Evolutionary conservation across 1,284 basidiomycete species (phyloP), one percentile per base, ranked within the genome.

Genomic region (Austroboletus niveus): DNA sequence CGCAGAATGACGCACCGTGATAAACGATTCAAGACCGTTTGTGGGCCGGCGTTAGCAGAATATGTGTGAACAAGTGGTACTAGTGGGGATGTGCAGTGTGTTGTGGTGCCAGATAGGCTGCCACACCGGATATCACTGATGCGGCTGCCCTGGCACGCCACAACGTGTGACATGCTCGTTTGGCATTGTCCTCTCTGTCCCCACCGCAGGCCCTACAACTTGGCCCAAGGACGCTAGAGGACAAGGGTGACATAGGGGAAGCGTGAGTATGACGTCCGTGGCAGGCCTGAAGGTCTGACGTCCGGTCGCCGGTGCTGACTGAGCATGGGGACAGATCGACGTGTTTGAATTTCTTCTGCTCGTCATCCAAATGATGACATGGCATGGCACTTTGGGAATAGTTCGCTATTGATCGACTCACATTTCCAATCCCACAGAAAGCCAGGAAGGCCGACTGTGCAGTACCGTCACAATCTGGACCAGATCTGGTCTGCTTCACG

Each of bases 351-450:
- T 32, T 34, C 36, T 2, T 24, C 22, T 24, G 48, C 5, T n/a
- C 34, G 38, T 40, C 45, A 41, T 41, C 36, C 35, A 46, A 45
- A 51, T 48, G 40, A 49, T 45, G 48, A 50, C 39, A 58, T 32
- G 31, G 7, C 4, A 38, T 52, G 39, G 36, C 38, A 44, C 31
- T 45, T 38, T 35, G 31, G 34, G 46, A 48, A 48, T 40, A n/a
- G 42, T 42, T 44, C 27, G 38, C 46, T 41, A 31, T 32, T 34
- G 62, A 65, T 66, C 62, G 31, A 50, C 50, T 53, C 47, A 36
- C 55, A 53, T 56, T 66, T 61, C 49, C 53, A 59, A 66, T 60
- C 46, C 43, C 45, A 30, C 45, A 45, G 42, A 45, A 39, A 38
- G n/a, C 24, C 31, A 44, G 34, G 34, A 14, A 22, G n/a, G 35